A percentile compares a stretch with the other conserved stretches of the same genome.
Evolutionary conservation across 1,284 basidiomycete genomes (phyloP).

Genomic region (Rhodotorula sp.): DNA sequence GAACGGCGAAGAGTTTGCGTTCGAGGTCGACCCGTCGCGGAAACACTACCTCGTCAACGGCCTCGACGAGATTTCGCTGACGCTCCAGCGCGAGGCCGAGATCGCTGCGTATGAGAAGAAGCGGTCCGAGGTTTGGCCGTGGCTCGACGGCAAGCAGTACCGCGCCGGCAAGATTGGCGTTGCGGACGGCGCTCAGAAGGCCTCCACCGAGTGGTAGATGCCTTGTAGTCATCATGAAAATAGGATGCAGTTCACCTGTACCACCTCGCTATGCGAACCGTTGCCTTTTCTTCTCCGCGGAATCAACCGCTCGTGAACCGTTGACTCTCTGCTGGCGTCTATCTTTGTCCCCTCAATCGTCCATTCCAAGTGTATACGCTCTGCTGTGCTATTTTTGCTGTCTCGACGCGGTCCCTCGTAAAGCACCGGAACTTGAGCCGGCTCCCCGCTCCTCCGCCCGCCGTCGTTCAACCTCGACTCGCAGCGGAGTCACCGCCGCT

Average conservation of each 20-base stretch:
- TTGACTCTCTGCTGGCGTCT: too few species aligned
- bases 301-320: too few species aligned
- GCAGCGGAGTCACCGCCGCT: too few species aligned
- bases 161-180: conserved; percentile 8
- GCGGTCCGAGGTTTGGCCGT: conserved; percentile 77
- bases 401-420: not conserved
- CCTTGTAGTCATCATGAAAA: not conserved
- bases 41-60: conserved; percentile 89
- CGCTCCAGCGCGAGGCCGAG: conserved; percentile 68
- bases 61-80: conserved; percentile 89
- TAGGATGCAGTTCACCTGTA: not conserved
- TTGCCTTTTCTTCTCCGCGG: too few species aligned
- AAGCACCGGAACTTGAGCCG: too few species aligned
- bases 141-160: conserved; percentile 76
- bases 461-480: too few species aligned
- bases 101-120: conserved; percentile 76
- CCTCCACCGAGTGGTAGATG: conserved; percentile 23
- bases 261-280: too few species aligned
- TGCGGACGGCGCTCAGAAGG: not conserved
- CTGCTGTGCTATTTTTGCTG: not conserved
- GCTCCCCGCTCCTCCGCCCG: not conserved
- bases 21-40: conserved; percentile 82
- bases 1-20: conserved; percentile 72
- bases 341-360: too few species aligned
- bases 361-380: too few species aligned